Percentiles rank a stretch among this genome's conserved stretches.
phyloP scores from a whole-genome alignment of 371 early-diverging fungal genomes.

The Vittaforma corneae region DNA sequence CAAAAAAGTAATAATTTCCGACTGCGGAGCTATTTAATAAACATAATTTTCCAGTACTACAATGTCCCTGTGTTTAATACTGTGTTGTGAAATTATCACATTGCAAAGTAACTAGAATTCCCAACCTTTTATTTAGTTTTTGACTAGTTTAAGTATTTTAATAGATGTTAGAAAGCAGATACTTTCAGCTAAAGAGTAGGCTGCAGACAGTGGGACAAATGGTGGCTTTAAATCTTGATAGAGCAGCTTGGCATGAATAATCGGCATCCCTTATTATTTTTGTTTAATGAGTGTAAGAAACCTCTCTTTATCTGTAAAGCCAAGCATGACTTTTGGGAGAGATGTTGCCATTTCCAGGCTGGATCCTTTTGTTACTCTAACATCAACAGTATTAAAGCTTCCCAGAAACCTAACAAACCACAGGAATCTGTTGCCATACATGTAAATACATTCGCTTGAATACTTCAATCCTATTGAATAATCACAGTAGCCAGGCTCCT shows the following conservation, averaged over 20 bases:
- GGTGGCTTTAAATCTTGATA: too few relatives aligned
- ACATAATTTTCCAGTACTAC: neutral
- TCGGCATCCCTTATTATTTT: neutral
- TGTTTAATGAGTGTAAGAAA: constrained; percentile 1
- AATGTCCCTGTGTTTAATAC: too few relatives aligned
- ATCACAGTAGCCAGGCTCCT: constrained; percentile 15
- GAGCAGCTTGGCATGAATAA: neutral
- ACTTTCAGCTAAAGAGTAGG: too few relatives aligned
- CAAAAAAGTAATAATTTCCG: neutral
- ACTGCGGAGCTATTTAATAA: constrained; percentile 14
- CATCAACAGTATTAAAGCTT: constrained; percentile 26
- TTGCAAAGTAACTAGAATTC: too few relatives aligned
- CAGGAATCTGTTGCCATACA: constrained; percentile 23
- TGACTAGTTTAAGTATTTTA: too few relatives aligned
- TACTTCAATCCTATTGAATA: constrained; percentile 46
- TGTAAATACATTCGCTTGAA: constrained; percentile 34
- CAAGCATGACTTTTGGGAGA: constrained; percentile 3
- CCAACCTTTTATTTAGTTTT: too few relatives aligned
- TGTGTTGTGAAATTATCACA: too few relatives aligned
- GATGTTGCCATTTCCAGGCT: constrained; percentile 12
- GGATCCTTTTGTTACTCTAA: constrained; percentile 16
- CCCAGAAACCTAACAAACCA: constrained; percentile 44
- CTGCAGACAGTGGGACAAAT: too few relatives aligned
- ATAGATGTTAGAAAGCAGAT: too few relatives aligned
- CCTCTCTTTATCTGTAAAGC: neutral